Evolutionary conservation across 2,329 filamentous ascomycete genomes (phyloP).

Genomic region (Fusarium devonianum): DNA sequence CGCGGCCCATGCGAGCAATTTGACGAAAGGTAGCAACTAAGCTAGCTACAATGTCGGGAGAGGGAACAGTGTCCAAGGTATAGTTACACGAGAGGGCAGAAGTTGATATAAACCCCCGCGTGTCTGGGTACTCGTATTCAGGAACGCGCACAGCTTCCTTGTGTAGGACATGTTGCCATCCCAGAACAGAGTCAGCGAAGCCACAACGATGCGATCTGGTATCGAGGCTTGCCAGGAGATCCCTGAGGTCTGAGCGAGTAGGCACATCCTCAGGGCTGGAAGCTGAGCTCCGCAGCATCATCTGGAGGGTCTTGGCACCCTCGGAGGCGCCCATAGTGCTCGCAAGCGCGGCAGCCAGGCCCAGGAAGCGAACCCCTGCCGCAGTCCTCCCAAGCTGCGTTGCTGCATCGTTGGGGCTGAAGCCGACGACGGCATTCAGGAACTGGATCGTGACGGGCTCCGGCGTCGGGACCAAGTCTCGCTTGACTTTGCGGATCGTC

Average conservation of each 20-base stretch:
- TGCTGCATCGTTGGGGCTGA: neutral
- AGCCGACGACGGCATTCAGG: neutral
- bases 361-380: neutral
- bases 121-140: no score
- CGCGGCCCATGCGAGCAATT: neutral
- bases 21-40: constrained; percentile 1
- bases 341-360: constrained; percentile 1
- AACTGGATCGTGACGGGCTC: neutral
- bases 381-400: neutral
- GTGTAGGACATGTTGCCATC: no score
- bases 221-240: neutral
- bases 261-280: neutral
- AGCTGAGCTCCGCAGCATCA: neutral
- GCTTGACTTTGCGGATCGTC: neutral
- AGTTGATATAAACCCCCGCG: no score
- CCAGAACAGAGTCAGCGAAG: neutral
- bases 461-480: neutral
- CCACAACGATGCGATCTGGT: neutral
- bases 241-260: neutral
- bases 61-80: no score
- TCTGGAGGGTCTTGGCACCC: neutral
- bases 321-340: neutral
- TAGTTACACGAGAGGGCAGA: no score
- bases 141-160: no score
- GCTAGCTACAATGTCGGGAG: no score